Evolutionary conservation across 192 early-diverging fungal species (phyloP).

Genomic region (Paraglomus brasilianum): DNA sequence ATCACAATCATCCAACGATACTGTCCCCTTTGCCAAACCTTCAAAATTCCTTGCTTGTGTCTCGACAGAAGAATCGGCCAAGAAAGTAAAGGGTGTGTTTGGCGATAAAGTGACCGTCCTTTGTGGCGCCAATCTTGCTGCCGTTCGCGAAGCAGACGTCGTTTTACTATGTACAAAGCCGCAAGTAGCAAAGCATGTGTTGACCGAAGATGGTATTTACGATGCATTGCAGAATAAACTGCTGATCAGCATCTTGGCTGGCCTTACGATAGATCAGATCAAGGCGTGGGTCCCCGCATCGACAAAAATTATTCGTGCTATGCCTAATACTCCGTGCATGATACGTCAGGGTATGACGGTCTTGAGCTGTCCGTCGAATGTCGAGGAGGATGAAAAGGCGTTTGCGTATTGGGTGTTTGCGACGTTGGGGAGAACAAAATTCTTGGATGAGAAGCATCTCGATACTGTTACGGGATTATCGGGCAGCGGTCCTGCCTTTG

Average conservation of each 20-base stretch:
- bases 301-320: constrained; percentile 50
- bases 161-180: constrained; percentile 53
- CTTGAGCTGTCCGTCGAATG: constrained; percentile 39
- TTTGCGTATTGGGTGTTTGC: constrained; percentile 50
- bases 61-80: constrained; percentile 44
- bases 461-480: constrained; percentile 54
- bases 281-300: constrained; percentile 46
- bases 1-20: background rate
- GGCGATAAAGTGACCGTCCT: constrained; percentile 34
- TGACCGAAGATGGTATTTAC: constrained; percentile 43
- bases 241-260: constrained; percentile 53
- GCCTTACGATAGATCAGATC: constrained; percentile 49
- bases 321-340: constrained; percentile 59
- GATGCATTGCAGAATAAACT: constrained; percentile 45
- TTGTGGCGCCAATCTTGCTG: constrained; percentile 44
- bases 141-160: constrained; percentile 40
- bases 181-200: constrained; percentile 48
- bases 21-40: constrained; percentile 27
- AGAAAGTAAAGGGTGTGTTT: constrained; percentile 32
- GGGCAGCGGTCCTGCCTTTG: constrained; percentile 56
- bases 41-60: constrained; percentile 48
- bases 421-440: constrained; percentile 48
- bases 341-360: constrained; percentile 59
- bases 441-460: constrained; percentile 53
- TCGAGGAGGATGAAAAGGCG: constrained; percentile 35